Conservation (phyloP, 345 rosid genomes). For the Dimocarpus longan region DNA sequence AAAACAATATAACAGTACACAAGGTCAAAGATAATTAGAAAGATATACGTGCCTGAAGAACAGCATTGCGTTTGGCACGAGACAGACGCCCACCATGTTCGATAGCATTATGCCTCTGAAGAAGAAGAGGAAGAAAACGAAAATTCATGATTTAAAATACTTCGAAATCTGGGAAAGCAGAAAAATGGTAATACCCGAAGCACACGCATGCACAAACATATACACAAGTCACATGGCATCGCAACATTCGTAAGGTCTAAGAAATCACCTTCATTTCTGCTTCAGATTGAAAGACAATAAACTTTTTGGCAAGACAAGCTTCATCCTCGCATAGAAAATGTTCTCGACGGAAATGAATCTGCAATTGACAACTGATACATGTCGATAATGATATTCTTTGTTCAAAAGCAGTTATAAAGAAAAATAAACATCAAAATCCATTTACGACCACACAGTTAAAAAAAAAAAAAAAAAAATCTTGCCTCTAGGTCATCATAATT, state of each 20-base stretch:
- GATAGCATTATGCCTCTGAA: slow-evolving; percentile 85
- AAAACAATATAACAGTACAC: background rate
- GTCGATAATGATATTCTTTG: background rate
- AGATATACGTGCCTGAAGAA: slow-evolving; percentile 68
- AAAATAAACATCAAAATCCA: background rate
- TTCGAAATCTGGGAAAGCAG: background rate
- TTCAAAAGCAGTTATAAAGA: background rate
- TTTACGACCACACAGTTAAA: background rate
- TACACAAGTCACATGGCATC: background rate
- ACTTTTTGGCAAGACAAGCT: slow-evolving; percentile 87
- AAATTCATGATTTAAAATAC: slow-evolving; percentile 4
- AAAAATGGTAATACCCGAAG: background rate
- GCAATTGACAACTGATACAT: slow-evolving; percentile 25
- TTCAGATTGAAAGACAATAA: slow-evolving; percentile 82
- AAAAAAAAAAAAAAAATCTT: slow-evolving; percentile 15
- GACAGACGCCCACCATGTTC: slow-evolving; percentile 99
- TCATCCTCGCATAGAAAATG: slow-evolving; percentile 97
- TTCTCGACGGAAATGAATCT: slow-evolving; percentile 89
- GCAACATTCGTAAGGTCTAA: slow-evolving; percentile 6
- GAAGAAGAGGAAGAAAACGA: slow-evolving; percentile 2
- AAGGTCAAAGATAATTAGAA: background rate
- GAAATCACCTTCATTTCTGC: slow-evolving; percentile 81
- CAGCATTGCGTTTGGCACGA: slow-evolving; percentile 89
- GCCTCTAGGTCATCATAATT: slow-evolving; percentile 94
- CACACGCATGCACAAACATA: background rate